phyloP scores from a whole-genome alignment of 176 grass and related monocot species.

The Poa pratensis region DNA sequence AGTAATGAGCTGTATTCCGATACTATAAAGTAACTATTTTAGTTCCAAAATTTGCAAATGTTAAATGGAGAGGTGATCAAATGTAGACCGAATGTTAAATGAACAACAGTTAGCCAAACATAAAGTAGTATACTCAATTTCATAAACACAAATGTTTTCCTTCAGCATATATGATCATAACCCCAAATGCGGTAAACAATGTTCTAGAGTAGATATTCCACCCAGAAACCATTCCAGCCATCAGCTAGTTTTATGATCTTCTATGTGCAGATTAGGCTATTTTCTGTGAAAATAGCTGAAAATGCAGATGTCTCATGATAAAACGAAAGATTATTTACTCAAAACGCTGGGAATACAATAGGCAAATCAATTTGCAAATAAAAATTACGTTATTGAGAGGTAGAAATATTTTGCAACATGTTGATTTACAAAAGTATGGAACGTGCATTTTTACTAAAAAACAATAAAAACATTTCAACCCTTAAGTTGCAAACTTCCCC shows the following conservation, averaged over 20 bases:
- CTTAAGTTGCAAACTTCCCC: too few species aligned
- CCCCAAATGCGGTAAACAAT: neutral
- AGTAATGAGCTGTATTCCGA: neutral
- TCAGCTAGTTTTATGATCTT: neutral
- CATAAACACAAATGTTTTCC: neutral
- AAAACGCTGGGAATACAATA: neutral
- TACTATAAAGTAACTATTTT: neutral
- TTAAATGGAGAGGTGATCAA: neutral
- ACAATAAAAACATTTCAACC: too few species aligned
- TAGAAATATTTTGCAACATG: neutral
- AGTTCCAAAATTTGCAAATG: neutral
- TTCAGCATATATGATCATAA: neutral
- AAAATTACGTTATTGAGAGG: slow-evolving; percentile 18
- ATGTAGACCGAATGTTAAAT: neutral
- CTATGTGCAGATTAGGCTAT: slow-evolving; percentile 21
- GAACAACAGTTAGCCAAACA: neutral
- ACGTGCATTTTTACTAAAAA: neutral
- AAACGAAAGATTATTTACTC: neutral
- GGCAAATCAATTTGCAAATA: neutral
- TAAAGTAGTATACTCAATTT: slow-evolving; percentile 10
- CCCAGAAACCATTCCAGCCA: neutral
- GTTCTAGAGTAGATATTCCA: slow-evolving; percentile 9
- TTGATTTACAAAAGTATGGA: slow-evolving; percentile 26
- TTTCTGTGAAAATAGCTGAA: neutral
- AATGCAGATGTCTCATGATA: neutral